These are phyloP conservation scores for Odontarrhena argentea DNA, from an alignment of 345 rosid genomes.

Conservation along the genomic window DNA sequence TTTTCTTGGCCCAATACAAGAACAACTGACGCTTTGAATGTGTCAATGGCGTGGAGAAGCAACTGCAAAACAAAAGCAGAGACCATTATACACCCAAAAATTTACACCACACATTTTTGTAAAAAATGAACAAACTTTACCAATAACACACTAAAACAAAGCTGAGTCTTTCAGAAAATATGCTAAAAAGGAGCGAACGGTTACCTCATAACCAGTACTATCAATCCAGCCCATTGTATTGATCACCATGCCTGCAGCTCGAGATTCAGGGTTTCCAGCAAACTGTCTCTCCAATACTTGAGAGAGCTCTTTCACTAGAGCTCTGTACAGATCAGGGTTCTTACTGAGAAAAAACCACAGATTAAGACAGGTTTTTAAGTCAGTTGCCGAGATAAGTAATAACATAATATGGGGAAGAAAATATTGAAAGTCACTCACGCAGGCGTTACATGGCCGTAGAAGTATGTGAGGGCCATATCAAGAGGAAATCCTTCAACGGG, in stretches of 20 bases:
- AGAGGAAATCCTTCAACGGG: constrained; percentile 92
- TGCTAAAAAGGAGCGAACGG: neutral
- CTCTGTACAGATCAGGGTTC: constrained; percentile 72
- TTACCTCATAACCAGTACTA: constrained; percentile 84
- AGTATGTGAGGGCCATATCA: constrained; percentile 88
- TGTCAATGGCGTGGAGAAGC: constrained; percentile 76
- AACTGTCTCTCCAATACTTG: constrained; percentile 80
- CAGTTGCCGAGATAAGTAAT: neutral
- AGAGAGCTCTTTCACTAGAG: constrained; percentile 82
- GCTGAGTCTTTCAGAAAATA: neutral
- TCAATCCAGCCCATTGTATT: constrained; percentile 99
- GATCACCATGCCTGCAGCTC: constrained; percentile 90
- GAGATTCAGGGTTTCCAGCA: constrained; percentile 66
- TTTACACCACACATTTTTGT: neutral
- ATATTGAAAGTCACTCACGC: constrained; percentile 47
- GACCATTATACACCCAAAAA: neutral
- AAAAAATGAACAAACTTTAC: neutral
- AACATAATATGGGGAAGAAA: constrained; percentile 4
- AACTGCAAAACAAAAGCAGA: constrained; percentile 52
- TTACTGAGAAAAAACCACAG: constrained; percentile 50
- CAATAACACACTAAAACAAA: neutral
- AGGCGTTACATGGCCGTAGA: constrained; percentile 77
- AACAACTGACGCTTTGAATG: constrained; percentile 83
- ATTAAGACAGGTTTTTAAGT: neutral
- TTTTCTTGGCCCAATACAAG: constrained; percentile 95